Conservation (phyloP, 2,329 filamentous ascomycete genomes). For the Colletotrichum eleusines region DNA sequence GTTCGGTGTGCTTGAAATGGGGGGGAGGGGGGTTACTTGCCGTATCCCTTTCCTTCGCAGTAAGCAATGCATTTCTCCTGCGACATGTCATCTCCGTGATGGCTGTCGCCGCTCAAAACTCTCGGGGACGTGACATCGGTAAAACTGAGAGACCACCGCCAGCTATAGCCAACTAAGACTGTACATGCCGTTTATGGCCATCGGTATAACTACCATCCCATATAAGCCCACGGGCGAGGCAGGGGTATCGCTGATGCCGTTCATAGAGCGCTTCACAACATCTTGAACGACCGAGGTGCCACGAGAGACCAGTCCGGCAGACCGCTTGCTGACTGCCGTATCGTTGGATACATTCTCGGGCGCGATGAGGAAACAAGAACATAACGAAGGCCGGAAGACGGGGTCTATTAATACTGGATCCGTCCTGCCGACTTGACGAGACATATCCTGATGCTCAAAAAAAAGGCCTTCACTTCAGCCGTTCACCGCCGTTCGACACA, state of each 20-base stretch:
- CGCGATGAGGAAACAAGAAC: neutral
- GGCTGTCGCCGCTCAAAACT: slow-evolving; percentile 1
- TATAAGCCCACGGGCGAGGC: slow-evolving; percentile 1
- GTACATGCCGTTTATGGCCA: neutral
- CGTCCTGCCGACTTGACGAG: neutral
- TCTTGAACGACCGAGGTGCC: neutral
- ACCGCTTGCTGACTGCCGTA: neutral
- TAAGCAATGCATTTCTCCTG: slow-evolving; percentile 59
- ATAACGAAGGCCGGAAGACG: too few relatives aligned
- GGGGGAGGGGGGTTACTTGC: neutral
- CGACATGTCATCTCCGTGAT: neutral
- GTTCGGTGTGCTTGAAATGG: neutral
- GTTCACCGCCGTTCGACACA: neutral
- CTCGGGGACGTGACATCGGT: neutral
- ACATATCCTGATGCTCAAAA: neutral
- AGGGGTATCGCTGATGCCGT: slow-evolving; percentile 14
- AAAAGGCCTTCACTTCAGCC: neutral
- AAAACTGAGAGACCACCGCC: neutral
- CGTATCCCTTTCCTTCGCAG: slow-evolving; percentile 58
- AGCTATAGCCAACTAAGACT: neutral
- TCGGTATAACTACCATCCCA: slow-evolving; percentile 10
- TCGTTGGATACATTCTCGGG: neutral
- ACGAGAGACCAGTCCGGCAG: neutral
- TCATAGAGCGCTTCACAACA: neutral
- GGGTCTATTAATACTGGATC: too few relatives aligned